Evolutionary conservation across 441 rosid species (phyloP), one percentile per base, ranked within the genome.

Genomic region (Aleurites moluccanus): DNA sequence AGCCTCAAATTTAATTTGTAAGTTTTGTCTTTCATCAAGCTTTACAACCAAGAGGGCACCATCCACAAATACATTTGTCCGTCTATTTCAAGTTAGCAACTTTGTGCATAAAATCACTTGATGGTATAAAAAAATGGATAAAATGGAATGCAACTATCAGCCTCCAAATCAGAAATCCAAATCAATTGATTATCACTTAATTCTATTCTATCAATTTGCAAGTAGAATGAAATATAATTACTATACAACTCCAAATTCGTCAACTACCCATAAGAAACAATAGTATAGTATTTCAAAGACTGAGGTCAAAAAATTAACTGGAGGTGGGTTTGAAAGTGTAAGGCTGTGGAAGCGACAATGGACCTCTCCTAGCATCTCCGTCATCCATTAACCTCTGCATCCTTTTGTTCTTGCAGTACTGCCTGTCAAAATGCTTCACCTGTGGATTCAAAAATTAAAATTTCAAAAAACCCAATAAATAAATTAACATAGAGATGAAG

Each of bases 401-500:
- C 80, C 86, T 85, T 85, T 88, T 92, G 80, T 86, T 83, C 83
- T 78, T 78, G 69, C 90, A 82, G n/a, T 86, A 87, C 80, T 78
- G 78, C 75, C 90, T 80, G 78, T 92, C 93, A 78, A 92, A 92
- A 90, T 88, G 93, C 78, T 88, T 90, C 85, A 90, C 93, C 95
- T 90, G 21, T 64, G 40, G 33, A 40, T 27, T 2, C n/a, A 63
- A 45, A 70, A 49, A 27, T 13, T 25, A 13, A 61, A 28, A 44
- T 55, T 65, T 4, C 55, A 47, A n/a, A n/a, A 14, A 7, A 13
- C 28, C 35, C 1, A 21, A 44, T 44, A 0, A 30, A 30, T 40
- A 42, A 40, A 40, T 50, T 50, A 27, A 18, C 27, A 28, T 23
- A 64, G 65, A 21, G 25, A 23, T 27, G 0, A 30, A 30, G 53